These are phyloP conservation scores for Globisporangium camurandrum DNA, from an alignment of 352 stramenopile genomes.

Conservation along the genomic window DNA sequence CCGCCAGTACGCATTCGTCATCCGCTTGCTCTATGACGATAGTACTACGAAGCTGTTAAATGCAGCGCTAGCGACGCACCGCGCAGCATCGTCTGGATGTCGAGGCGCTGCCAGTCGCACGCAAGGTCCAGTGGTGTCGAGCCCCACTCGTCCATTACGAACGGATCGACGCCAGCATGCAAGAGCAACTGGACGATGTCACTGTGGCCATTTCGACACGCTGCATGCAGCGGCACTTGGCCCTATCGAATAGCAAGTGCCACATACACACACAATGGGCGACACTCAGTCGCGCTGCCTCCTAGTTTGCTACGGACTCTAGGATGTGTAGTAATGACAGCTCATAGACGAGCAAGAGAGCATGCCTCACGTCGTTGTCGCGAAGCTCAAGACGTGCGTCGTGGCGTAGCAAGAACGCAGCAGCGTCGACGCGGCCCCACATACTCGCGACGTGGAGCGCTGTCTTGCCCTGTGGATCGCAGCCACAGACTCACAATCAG, in stretches of 20 bases:
- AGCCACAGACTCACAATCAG: not conserved
- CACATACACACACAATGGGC: no score
- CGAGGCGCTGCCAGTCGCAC: constrained; percentile 42
- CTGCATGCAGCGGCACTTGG: constrained; percentile 40
- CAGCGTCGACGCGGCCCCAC: constrained; percentile 40
- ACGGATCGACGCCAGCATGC: constrained; percentile 22
- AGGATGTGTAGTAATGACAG: no score
- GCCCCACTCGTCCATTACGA: constrained; percentile 40
- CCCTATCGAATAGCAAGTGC: constrained; percentile 29
- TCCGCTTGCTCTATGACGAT: not conserved
- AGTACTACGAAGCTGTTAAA: not conserved
- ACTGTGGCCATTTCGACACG: constrained; percentile 50
- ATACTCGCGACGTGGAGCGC: constrained; percentile 44
- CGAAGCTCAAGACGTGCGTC: constrained; percentile 19
- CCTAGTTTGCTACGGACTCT: not conserved
- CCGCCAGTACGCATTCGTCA: not conserved
- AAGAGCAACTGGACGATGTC: constrained; percentile 35
- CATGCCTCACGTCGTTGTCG: constrained; percentile 29
- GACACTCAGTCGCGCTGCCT: not conserved
- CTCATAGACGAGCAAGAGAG: not conserved
- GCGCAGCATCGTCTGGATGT: constrained; percentile 37
- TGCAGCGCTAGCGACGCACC: constrained; percentile 14
- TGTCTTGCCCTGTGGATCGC: constrained; percentile 28
- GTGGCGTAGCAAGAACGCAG: constrained; percentile 27
- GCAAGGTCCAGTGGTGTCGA: constrained; percentile 45